Conservation (phyloP, 495 filamentous ascomycete genomes). For the Penicillium arizonense region DNA sequence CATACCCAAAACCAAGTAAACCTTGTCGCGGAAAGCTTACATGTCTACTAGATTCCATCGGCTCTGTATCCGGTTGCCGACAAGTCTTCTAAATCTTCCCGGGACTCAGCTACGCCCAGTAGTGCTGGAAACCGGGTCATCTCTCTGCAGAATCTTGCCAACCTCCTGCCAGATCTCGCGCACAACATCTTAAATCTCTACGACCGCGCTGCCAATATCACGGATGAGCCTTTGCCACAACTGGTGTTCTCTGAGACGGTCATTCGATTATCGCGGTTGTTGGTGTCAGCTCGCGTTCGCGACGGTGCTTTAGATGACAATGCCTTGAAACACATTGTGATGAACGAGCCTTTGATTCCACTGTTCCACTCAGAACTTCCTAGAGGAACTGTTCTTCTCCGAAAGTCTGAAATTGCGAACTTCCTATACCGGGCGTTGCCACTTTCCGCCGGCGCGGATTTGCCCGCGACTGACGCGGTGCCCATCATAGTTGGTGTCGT, state of each 20-base stretch:
- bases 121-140: constrained; percentile 47
- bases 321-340: constrained; percentile 66
- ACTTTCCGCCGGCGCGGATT: constrained; percentile 52
- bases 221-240: constrained; percentile 77
- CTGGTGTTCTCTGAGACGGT: constrained; percentile 78
- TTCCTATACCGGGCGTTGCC: constrained; percentile 75
- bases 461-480: constrained; percentile 67
- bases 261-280: constrained; percentile 73
- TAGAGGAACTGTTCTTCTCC: constrained; percentile 38
- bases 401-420: constrained; percentile 64
- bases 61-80: constrained; percentile 60
- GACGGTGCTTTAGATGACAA: constrained; percentile 66
- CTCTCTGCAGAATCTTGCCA: constrained; percentile 62
- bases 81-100: constrained; percentile 46
- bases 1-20: background rate
- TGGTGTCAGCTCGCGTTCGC: constrained; percentile 66
- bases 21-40: background rate
- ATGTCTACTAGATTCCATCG: constrained; percentile 52
- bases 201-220: constrained; percentile 67
- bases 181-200: constrained; percentile 85
- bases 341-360: constrained; percentile 46
- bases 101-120: constrained; percentile 43
- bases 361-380: constrained; percentile 41
- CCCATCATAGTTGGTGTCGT: constrained; percentile 82
- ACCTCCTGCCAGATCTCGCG: constrained; percentile 68